Percentiles rank a stretch among this genome's conserved stretches.
phyloP scores from a whole-genome alignment of 2,329 filamentous ascomycete genomes.

The Colletotrichum sublineola region DNA sequence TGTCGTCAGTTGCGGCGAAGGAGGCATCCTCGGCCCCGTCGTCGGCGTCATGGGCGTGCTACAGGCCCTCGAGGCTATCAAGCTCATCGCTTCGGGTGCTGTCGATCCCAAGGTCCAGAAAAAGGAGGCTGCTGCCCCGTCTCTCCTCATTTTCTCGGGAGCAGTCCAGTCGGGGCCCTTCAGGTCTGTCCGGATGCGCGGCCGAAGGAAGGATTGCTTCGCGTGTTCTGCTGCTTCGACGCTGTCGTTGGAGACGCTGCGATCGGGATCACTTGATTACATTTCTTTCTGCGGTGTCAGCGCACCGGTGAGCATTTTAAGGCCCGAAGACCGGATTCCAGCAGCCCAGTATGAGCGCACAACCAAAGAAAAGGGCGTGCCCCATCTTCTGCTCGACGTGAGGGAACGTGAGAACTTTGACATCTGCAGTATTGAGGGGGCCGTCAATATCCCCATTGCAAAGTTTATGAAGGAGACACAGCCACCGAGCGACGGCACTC shows the following conservation, averaged over 20 bases:
- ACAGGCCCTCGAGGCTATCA: constrained; percentile 90
- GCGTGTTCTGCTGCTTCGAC: constrained; percentile 77
- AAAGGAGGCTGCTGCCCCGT: constrained; percentile 42
- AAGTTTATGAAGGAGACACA: constrained; percentile 68
- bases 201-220: constrained; percentile 77
- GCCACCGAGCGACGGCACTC: constrained; percentile 36
- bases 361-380: constrained; percentile 19
- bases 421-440: constrained; percentile 81
- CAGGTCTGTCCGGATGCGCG: constrained; percentile 80
- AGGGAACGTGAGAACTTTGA: constrained; percentile 87
- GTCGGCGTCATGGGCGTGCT: constrained; percentile 94
- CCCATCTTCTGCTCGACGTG: constrained; percentile 81
- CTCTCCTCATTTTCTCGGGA: constrained; percentile 64
- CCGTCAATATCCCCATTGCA: constrained; percentile 75
- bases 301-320: constrained; percentile 67
- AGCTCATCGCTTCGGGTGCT: constrained; percentile 72
- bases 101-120: constrained; percentile 44
- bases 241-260: constrained; percentile 74
- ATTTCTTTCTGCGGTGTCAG: constrained; percentile 84
- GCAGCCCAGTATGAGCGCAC: constrained; percentile 68
- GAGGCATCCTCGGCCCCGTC: constrained; percentile 91
- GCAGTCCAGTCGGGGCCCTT: constrained; percentile 65
- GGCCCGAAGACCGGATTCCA: constrained; percentile 75
- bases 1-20: constrained; percentile 90
- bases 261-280: constrained; percentile 81